These are phyloP conservation scores for Mycena albidolilacea DNA, from an alignment of 768 basidiomycete genomes.

Conservation along the genomic window DNA sequence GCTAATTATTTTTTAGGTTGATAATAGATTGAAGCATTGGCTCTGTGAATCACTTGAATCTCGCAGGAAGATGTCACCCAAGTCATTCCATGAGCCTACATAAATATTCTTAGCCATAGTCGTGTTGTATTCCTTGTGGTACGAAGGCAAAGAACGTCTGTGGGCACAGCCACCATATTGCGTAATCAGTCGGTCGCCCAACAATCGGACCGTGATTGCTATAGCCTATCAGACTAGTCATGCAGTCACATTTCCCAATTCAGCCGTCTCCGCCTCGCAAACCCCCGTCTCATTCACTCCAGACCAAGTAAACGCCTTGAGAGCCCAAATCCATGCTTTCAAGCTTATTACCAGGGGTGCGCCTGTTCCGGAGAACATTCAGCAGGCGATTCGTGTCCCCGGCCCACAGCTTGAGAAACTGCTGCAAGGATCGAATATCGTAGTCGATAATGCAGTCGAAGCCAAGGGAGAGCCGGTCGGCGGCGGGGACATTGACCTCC, in stretches of 20 bases:
- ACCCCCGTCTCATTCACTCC: constrained; percentile 85
- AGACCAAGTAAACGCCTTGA: constrained; percentile 82
- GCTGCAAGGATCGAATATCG: constrained; percentile 71
- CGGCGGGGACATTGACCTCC: constrained; percentile 66
- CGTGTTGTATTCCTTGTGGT: no score
- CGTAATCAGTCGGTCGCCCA: no score
- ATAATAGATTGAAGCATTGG: no score
- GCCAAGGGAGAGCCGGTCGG: constrained; percentile 64
- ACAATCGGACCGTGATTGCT: no score
- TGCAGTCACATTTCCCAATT: constrained; percentile 50
- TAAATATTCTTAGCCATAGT: no score
- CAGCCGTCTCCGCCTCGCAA: constrained; percentile 65
- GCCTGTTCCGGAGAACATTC: constrained; percentile 78
- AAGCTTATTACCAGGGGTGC: constrained; percentile 77
- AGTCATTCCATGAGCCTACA: no score
- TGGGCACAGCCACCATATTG: no score
- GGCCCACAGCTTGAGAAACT: constrained; percentile 76
- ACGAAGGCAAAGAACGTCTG: no score
- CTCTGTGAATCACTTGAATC: no score
- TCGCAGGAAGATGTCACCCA: no score
- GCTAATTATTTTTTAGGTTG: no score
- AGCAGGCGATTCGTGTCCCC: constrained; percentile 77
- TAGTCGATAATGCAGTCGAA: constrained; percentile 79
- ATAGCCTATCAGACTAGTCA: no score
- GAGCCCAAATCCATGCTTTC: constrained; percentile 88